Base-by-base conservation (phyloP, 2,329 filamentous ascomycete genomes). In the Fusarium ramigenum region DNA sequence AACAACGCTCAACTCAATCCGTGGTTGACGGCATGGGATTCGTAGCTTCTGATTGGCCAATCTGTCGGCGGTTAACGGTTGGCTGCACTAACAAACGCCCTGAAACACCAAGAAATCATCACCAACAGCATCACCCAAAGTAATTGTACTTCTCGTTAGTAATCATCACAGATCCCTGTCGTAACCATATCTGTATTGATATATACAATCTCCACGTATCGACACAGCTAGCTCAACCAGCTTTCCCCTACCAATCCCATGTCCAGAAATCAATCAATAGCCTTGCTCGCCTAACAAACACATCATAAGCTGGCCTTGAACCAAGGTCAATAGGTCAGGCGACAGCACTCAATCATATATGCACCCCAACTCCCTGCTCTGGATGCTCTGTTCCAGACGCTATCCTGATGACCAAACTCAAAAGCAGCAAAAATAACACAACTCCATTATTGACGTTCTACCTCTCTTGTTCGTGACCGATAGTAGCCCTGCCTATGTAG, bases 341-440 rank as follows among this genome's bases (percentile, higher is more conserved):
- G 58, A 67, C 71, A 73, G 67, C 75, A 67, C 62, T 76, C 68
- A 74, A 73, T 60, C 75, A 64, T 61, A 66, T 63, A 70, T 70
- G 63, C 71, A 66, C 72, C 54, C 53, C 67, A 77, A 77, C 75
- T 78, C 75, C 75, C 42, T 34, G 54, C 70, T 36, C 50, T 58
- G 58, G 60, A 63, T 53, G 60, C 64, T 36, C 43, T 66, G 23
- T 60, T 46, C 63, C 44, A 69, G 57, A 62, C 58, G 71, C 67
- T 69, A 72, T 66, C 64, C 72, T 46, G 25, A 70, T 65, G 28
- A 47, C 57, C 60, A 47, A 61, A 32, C 64, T 58, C 46, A 61
- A 62, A 59, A 61, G 39, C 53, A 56, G 34, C 61, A 57, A 19
- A 19, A 18, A 34, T 34, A 34, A 62, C 46, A 49, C 43, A 44